Evolutionary conservation across 177 flowering plant species (phyloP), one percentile per base, ranked within the genome.

Genomic region (Telopea speciosissima): DNA sequence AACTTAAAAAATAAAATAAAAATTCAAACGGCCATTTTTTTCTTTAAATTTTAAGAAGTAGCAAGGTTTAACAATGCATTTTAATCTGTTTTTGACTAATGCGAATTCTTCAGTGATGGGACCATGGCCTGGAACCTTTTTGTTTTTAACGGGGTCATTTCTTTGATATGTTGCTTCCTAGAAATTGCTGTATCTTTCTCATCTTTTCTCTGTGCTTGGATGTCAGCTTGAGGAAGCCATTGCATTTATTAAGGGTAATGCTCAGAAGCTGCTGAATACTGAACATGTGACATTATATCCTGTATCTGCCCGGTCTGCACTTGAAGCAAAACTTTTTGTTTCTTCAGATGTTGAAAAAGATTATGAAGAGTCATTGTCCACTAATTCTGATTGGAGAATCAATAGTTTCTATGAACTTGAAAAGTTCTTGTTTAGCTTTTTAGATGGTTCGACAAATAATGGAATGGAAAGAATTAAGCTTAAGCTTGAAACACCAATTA

Each of bases 381-480:
- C 31, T 28, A 28, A 28, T 4, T 28, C 31, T 28, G 31, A 28
- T 49, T 81, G 78, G 81, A 79, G 68, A 75, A 70, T 68, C 70
- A 78, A 77, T 67, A 79, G 84, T 69, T 95, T 91, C 72, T 12
- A 71, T 70, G 86, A 90, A 71, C 82, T 92, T 78, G 99, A 95
- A 71, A 79, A 79, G 49, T 95, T 84, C 77, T 79, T 95, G 75
- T 89, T 85, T 58, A 90, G 96, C 74, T 91, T 95, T 72, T 71
- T 95, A 73, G 99, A 95, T 85, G 84, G 87, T 24, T 85, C 97
- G 75, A 84, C 96, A 28, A 79, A 73, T 76, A 78, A 82, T 33
- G 99, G 99, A 70, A 78, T 76, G 79, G 96, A 95, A 73, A 88
- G 99, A 79, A 87, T 95, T 79, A 87, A 80, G 76, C 92, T 95